Evolutionary conservation across 2,329 filamentous ascomycete genomes (phyloP).

Genomic region (Lizonia empirigonia): DNA sequence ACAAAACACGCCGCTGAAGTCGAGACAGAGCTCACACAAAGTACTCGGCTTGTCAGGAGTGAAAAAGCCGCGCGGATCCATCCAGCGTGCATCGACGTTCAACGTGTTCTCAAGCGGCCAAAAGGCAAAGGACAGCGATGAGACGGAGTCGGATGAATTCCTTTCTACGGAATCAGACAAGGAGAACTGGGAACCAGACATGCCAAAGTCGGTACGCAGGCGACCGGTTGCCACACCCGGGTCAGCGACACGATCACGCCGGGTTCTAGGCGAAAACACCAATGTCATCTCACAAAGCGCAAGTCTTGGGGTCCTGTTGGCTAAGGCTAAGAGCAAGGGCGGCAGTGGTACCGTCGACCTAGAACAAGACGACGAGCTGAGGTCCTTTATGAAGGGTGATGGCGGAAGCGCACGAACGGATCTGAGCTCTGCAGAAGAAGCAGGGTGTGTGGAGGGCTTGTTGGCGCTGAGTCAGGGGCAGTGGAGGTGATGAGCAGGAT

Average conservation of each 20-base stretch:
- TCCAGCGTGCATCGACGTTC: slow-evolving; percentile 46
- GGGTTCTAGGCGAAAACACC: slow-evolving; percentile 56
- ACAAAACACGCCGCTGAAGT: slow-evolving; percentile 61
- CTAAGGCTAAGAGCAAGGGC: slow-evolving; percentile 37
- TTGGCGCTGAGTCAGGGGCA: slow-evolving; percentile 90
- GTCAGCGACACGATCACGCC: slow-evolving; percentile 43
- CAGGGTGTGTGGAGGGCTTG: slow-evolving; percentile 89
- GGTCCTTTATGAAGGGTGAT: slow-evolving; percentile 73
- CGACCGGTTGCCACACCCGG: slow-evolving; percentile 36
- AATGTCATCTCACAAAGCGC: slow-evolving; percentile 48
- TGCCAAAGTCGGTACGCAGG: slow-evolving; percentile 39
- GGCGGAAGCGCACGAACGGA: slow-evolving; percentile 63
- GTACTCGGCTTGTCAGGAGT: slow-evolving; percentile 40
- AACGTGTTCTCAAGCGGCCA: slow-evolving; percentile 43
- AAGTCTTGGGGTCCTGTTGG: slow-evolving; percentile 47
- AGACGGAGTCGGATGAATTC: slow-evolving; percentile 54
- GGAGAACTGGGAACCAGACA: slow-evolving; percentile 78
- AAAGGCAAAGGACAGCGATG: slow-evolving; percentile 28
- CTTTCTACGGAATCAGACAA: slow-evolving; percentile 83
- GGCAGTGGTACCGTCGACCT: slow-evolving; percentile 46
- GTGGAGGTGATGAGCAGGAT: slow-evolving; percentile 61
- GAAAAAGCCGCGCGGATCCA: slow-evolving; percentile 43
- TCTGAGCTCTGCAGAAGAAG: slow-evolving; percentile 62
- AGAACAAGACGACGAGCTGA: slow-evolving; percentile 67
- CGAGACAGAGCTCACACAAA: slow-evolving; percentile 36